A percentile compares a stretch with the other conserved stretches of the same genome.
phyloP scores from a whole-genome alignment of 2,329 filamentous ascomycete species.

The Fusarium ambrosium region DNA sequence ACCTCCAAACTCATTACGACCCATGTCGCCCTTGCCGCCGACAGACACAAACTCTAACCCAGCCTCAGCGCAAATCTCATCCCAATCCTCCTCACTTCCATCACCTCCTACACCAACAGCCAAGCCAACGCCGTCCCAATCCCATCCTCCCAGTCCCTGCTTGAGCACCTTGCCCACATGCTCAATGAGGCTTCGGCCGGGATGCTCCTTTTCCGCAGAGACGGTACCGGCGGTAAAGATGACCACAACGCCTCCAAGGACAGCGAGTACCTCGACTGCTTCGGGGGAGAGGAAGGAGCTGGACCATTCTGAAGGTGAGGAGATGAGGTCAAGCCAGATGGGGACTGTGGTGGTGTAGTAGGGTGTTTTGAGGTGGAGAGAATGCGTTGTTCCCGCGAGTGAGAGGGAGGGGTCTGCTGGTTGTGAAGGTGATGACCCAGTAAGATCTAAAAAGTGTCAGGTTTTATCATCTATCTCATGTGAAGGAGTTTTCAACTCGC shows the following conservation, averaged over 20 bases:
- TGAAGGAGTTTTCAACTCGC: background rate
- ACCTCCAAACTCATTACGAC: conserved; percentile 72
- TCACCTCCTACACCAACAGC: conserved; percentile 69
- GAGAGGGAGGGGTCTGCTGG: conserved; percentile 54
- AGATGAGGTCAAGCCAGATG: conserved; percentile 76
- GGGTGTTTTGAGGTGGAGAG: conserved; percentile 65
- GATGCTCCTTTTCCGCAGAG: conserved; percentile 22
- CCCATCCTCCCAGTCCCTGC: conserved; percentile 70
- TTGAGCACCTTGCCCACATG: conserved; percentile 68
- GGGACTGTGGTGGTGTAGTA: conserved; percentile 74
- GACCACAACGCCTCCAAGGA: conserved; percentile 70
- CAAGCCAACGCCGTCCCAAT: conserved; percentile 75
- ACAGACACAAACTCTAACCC: conserved; percentile 75
- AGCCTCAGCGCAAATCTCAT: conserved; percentile 68
- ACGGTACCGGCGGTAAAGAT: conserved; percentile 51
- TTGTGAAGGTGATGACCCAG: conserved; percentile 58
- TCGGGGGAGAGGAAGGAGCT: conserved; percentile 70
- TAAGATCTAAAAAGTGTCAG: conserved; percentile 61
- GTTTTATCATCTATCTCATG: background rate
- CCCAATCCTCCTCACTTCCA: conserved; percentile 69
- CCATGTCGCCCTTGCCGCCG: conserved; percentile 53
- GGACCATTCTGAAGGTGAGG: conserved; percentile 67
- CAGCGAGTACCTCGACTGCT: conserved; percentile 72
- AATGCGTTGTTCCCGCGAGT: conserved; percentile 72
- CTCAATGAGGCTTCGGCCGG: conserved; percentile 59